phyloP scores from a whole-genome alignment of 2,329 filamentous ascomycete species.

The Verticillium zaregamsianum region DNA sequence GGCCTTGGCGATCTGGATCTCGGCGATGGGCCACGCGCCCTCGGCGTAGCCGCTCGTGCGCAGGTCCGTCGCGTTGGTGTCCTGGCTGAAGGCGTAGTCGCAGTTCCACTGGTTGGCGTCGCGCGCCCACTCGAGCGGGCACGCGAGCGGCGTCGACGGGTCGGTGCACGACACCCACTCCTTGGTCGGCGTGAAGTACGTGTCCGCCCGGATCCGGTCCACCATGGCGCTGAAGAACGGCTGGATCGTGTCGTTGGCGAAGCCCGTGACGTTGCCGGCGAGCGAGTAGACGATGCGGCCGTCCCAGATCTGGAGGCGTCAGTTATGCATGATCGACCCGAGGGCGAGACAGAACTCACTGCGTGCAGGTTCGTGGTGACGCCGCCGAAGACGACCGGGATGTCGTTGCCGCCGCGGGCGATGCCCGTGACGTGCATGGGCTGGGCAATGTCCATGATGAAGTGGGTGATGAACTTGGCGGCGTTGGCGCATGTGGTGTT shows the following conservation, averaged over 20 bases:
- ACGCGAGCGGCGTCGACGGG: constrained; percentile 1
- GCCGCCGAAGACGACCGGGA: constrained; percentile 48
- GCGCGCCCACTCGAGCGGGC: constrained; percentile 4
- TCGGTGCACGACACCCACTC: background rate
- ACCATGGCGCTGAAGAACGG: constrained; percentile 4
- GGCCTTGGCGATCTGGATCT: constrained; percentile 5
- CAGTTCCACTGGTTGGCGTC: constrained; percentile 6
- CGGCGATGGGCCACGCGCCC: constrained; percentile 4
- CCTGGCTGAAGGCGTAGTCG: constrained; percentile 5
- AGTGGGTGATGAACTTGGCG: constrained; percentile 15
- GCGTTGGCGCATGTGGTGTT: constrained; percentile 19
- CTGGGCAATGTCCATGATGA: constrained; percentile 14
- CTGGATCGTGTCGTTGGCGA: background rate
- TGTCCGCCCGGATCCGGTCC: background rate
- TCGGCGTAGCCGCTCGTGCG: constrained; percentile 4
- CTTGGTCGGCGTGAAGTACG: background rate
- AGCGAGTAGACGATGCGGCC: constrained; percentile 4
- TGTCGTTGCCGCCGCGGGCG: constrained; percentile 20
- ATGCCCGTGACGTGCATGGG: constrained; percentile 13
- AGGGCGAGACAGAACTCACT: too few species aligned
- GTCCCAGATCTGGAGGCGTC: constrained; percentile 1
- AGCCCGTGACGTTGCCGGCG: constrained; percentile 1
- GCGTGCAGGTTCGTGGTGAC: constrained; percentile 53
- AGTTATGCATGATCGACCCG: too few species aligned
- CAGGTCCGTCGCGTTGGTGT: background rate